Evolutionary conservation across 257 asterid genomes (phyloP).

Genomic region (Cynanchum wilfordii): DNA sequence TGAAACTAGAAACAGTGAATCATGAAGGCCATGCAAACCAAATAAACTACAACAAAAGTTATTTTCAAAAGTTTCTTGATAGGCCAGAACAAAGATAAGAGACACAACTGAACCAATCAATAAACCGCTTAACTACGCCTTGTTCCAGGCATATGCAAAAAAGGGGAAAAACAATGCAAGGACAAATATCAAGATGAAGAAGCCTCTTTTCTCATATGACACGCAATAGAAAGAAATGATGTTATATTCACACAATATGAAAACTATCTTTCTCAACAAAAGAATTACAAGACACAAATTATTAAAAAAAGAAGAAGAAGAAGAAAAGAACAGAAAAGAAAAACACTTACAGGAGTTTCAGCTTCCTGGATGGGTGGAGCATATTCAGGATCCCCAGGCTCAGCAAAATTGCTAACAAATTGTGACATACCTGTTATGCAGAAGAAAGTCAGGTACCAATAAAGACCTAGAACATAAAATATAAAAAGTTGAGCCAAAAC

Average conservation of each 20-base stretch:
- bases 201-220: not conserved
- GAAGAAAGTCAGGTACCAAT: not conserved
- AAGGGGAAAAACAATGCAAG: not conserved
- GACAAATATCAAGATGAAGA: not conserved
- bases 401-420: conserved; percentile 63
- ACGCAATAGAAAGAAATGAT: not conserved
- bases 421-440: conserved; percentile 71
- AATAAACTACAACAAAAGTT: not conserved
- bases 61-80: too few relatives aligned
- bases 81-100: not conserved
- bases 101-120: not conserved
- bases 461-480: not conserved
- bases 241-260: not conserved
- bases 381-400: conserved; percentile 82
- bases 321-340: not conserved
- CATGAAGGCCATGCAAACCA: not conserved
- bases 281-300: not conserved
- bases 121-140: not conserved
- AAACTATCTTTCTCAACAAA: not conserved
- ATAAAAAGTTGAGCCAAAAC: not conserved
- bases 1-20: not conserved
- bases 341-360: conserved; percentile 75
- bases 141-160: not conserved
- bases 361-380: conserved; percentile 82
- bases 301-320: too few relatives aligned